Conservation (phyloP, 371 early-diverging fungal genomes). For the Mucor sp. region DNA sequence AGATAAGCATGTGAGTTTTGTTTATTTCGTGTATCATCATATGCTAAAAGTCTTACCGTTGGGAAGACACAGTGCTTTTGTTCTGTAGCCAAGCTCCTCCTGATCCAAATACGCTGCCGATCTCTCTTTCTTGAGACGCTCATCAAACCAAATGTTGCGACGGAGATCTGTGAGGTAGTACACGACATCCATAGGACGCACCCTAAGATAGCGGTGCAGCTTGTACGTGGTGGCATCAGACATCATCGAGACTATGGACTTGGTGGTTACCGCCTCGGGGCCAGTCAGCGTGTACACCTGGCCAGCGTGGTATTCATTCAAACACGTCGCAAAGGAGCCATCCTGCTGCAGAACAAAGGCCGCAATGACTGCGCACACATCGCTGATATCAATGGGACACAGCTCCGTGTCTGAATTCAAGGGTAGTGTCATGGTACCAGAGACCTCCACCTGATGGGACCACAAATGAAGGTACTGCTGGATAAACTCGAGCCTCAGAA, state of each 20-base stretch:
- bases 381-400: constrained; percentile 45
- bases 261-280: constrained; percentile 30
- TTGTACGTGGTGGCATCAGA: constrained; percentile 28
- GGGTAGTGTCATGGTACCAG: constrained; percentile 25
- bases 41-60: constrained; percentile 19
- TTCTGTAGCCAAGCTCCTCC: constrained; percentile 18
- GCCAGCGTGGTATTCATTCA: constrained; percentile 31
- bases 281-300: constrained; percentile 47
- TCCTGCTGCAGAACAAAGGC: constrained; percentile 15
- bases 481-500: constrained; percentile 40
- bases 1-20: not conserved
- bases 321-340: not conserved
- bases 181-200: constrained; percentile 37
- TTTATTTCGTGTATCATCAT: no score
- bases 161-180: constrained; percentile 33
- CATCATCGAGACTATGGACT: constrained; percentile 27
- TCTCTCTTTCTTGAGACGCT: constrained; percentile 40
- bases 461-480: constrained; percentile 42
- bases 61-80: constrained; percentile 30
- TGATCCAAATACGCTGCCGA: constrained; percentile 26
- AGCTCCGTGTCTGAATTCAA: constrained; percentile 26
- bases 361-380: constrained; percentile 34
- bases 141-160: constrained; percentile 46
- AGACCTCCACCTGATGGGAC: constrained; percentile 30
- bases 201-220: constrained; percentile 19